Base-by-base conservation (phyloP, 345 rosid genomes). In the Cardamine occulta region DNA sequence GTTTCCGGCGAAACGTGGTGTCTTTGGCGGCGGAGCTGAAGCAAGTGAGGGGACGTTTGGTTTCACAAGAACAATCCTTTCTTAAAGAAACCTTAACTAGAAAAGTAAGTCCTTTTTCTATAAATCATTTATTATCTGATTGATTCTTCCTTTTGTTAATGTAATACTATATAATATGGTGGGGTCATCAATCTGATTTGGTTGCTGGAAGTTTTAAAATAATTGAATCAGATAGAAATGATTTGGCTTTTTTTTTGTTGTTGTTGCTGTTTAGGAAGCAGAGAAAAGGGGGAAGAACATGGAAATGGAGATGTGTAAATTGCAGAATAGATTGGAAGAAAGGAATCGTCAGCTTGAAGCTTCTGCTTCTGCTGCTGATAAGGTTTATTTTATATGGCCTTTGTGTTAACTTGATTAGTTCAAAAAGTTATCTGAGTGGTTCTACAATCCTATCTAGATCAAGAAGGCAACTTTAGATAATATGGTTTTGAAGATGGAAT, bases 1-100 rank as follows among this genome's bases (percentile, higher is more conserved):
- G 84, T 74, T 91, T 91, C 75, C 70, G 89, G 79, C 75, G 85
- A 24, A 91, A 94, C 84, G 97, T 94, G 6, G 97, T 87, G 28
- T 94, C 91, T 10, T 63, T 94, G 32, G 99, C 97, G 40, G 77
- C 92, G 1, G 97, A 91, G 87, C 78, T 94, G 61, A 91, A 88
- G 82, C 96, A 86, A 71, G 93, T 81, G 13, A 89, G 95, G 34
- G 80, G 82, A 71, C 97, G 96, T 63, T 86, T 94, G 82, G 84
- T 93, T 28, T 86, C 86, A 53, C 89, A 90, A 79, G 90, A 91
- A 73, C 92, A 90, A 62, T 84, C 77, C 6, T 90, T 84, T 80
- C 84, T 82, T 51, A 84, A 84, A 65, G 99, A 91, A 85, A 74
- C 90, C 69, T 72, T 81, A 49, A 77, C 83, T 28, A 83, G 98